These are phyloP conservation scores for Arthrobotrys musiformis DNA, from an alignment of 2,329 filamentous ascomycete genomes.

Conservation along the genomic window DNA sequence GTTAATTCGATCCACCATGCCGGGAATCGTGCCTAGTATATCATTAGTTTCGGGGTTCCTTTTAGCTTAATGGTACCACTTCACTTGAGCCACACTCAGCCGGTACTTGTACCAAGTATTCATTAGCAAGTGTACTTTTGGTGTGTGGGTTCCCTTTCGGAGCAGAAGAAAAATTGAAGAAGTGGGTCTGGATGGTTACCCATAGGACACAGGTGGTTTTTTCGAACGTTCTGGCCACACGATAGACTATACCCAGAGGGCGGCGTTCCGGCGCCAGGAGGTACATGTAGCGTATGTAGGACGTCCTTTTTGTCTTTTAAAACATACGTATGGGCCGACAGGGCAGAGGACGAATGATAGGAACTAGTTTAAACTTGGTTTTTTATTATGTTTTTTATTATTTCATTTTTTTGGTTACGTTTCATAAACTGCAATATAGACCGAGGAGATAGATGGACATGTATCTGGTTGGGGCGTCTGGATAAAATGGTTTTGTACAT, in stretches of 20 bases:
- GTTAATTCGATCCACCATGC: slow-evolving; percentile 7
- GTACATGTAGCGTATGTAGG: not conserved
- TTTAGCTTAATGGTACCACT: not conserved
- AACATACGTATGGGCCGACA: not conserved
- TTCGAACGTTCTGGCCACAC: slow-evolving; percentile 20
- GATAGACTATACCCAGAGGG: slow-evolving; percentile 8
- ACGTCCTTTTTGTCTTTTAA: not conserved
- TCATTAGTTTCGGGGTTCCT: not conserved
- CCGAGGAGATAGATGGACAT: not conserved
- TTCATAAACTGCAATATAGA: slow-evolving; percentile 10
- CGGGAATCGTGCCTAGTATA: slow-evolving; percentile 8
- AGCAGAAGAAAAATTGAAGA: not conserved
- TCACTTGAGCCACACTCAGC: not conserved
- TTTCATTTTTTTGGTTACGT: not conserved
- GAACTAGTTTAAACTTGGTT: too few relatives aligned
- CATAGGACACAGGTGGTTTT: not conserved
- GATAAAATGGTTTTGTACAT: not conserved
- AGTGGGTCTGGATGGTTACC: slow-evolving; percentile 28
- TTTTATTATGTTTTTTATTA: not conserved
- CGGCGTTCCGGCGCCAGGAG: slow-evolving; percentile 8
- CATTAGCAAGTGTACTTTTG: not conserved
- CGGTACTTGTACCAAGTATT: not conserved
- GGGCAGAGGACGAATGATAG: not conserved
- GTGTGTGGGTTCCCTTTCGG: not conserved
- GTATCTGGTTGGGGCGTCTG: not conserved